A percentile compares a stretch with the other conserved stretches of the same genome.
These are phyloP conservation scores for Sugiyamaella marilandica DNA, from an alignment of 805 yeast species.

Conservation along the genomic window DNA sequence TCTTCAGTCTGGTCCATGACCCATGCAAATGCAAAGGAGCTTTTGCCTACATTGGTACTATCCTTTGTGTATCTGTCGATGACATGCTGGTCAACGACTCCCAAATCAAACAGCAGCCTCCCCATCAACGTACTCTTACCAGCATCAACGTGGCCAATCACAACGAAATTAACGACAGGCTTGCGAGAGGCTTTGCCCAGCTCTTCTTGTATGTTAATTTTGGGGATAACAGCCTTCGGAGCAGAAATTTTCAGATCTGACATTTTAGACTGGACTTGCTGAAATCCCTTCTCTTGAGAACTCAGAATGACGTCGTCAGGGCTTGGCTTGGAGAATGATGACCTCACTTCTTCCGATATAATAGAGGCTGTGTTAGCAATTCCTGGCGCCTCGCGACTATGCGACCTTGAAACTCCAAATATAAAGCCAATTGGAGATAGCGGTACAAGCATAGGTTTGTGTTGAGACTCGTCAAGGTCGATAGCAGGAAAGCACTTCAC, in stretches of 20 bases:
- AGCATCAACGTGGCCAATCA: slow-evolving; percentile 82
- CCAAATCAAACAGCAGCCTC: slow-evolving; percentile 59
- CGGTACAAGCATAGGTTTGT: neutral
- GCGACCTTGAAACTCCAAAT: slow-evolving; percentile 7
- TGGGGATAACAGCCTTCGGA: neutral
- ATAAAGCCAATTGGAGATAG: slow-evolving; percentile 14
- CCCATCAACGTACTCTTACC: slow-evolving; percentile 83
- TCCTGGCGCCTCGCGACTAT: neutral
- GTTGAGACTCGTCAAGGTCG: slow-evolving; percentile 14
- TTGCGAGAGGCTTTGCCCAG: slow-evolving; percentile 28
- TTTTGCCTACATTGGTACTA: slow-evolving; percentile 63
- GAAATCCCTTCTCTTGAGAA: slow-evolving; percentile 44
- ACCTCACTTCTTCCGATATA: slow-evolving; percentile 35
- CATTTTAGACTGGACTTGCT: slow-evolving; percentile 6
- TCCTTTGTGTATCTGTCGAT: slow-evolving; percentile 60
- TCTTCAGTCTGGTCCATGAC: slow-evolving; percentile 75
- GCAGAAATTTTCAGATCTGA: neutral
- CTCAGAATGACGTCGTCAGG: slow-evolving; percentile 71
- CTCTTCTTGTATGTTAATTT: slow-evolving; percentile 11
- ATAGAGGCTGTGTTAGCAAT: slow-evolving; percentile 38
- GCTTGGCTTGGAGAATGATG: slow-evolving; percentile 63
- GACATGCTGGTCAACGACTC: slow-evolving; percentile 60
- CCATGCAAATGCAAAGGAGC: slow-evolving; percentile 83
- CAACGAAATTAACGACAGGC: slow-evolving; percentile 66
- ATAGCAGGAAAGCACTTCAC: slow-evolving; percentile 16